Percentiles rank a stretch among this genome's conserved stretches.
Evolutionary conservation across 441 rosid genomes (phyloP).

Genomic region (Sinapis alba): DNA sequence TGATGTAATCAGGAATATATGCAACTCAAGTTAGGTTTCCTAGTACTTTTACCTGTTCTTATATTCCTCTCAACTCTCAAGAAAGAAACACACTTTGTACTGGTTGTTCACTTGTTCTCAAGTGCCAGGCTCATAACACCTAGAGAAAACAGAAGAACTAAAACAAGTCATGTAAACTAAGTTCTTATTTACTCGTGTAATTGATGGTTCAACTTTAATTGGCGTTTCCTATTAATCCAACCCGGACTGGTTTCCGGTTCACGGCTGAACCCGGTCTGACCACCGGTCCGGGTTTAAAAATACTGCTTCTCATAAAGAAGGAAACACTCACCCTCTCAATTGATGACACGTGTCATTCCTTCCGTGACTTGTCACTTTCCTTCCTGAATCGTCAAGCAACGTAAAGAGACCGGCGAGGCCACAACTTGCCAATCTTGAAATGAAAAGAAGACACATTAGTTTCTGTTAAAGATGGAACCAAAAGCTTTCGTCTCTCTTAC

Average conservation of each 20-base stretch:
- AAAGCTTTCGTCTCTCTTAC: conserved; percentile 4
- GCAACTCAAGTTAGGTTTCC: conserved; percentile 11
- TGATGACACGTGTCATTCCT: conserved; percentile 14
- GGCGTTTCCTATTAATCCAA: no score
- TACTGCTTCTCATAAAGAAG: not conserved
- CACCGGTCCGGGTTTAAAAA: no score
- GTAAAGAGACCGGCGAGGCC: conserved; percentile 18
- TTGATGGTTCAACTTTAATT: no score
- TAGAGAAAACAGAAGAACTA: no score
- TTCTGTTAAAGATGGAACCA: conserved; percentile 13
- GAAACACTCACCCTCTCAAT: not conserved
- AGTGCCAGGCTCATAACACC: not conserved
- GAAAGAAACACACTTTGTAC: conserved; percentile 2
- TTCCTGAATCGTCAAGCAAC: conserved; percentile 25
- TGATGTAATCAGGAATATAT: conserved; percentile 31
- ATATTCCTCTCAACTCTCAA: not conserved
- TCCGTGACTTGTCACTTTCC: conserved; percentile 4
- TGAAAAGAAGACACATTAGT: not conserved
- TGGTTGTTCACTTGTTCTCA: not conserved
- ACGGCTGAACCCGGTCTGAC: no score
- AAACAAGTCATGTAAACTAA: no score
- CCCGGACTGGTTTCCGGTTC: no score
- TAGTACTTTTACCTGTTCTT: not conserved
- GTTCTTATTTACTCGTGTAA: no score
- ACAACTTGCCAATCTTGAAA: conserved; percentile 22